Percentiles rank a stretch among this genome's conserved stretches.
Conservation (phyloP, 495 filamentous ascomycete genomes). For the Podospora bellae-mahoneyi region DNA sequence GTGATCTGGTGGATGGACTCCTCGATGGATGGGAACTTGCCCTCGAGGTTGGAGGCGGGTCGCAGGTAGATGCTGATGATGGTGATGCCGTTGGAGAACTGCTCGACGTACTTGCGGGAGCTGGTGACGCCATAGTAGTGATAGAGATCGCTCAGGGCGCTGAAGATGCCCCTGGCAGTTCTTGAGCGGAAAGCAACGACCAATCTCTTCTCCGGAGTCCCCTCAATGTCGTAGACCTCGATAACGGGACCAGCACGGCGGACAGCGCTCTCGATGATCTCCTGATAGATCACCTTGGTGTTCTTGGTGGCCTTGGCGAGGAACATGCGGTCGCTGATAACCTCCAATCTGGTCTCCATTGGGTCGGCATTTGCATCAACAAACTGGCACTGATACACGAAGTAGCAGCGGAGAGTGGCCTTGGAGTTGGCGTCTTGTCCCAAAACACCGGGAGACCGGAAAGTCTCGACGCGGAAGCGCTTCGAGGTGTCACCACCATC, state of each 20-base stretch:
- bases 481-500: conserved; percentile 62
- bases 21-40: conserved; percentile 62
- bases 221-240: conserved; percentile 94
- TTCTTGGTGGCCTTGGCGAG: conserved; percentile 92
- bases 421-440: conserved; percentile 51
- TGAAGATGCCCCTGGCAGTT: conserved; percentile 91
- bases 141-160: conserved; percentile 91
- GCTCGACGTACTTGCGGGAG: conserved; percentile 95
- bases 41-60: conserved; percentile 56
- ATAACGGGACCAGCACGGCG: conserved; percentile 86
- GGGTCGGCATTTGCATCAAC: conserved; percentile 65
- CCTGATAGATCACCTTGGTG: conserved; percentile 90
- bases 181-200: conserved; percentile 92
- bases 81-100: conserved; percentile 97
- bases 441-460: conserved; percentile 79
- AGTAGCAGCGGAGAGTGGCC: conserved; percentile 91
- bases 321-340: conserved; percentile 91
- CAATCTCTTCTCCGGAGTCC: conserved; percentile 81
- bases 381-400: conserved; percentile 94
- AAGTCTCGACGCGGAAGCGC: conserved; percentile 89
- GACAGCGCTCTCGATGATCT: conserved; percentile 83
- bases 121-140: conserved; percentile 98
- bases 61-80: conserved; percentile 92
- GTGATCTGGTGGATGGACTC: conserved; percentile 97
- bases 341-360: conserved; percentile 81